phyloP scores from a whole-genome alignment of 495 filamentous ascomycete genomes.

The Xylaria grammica region DNA sequence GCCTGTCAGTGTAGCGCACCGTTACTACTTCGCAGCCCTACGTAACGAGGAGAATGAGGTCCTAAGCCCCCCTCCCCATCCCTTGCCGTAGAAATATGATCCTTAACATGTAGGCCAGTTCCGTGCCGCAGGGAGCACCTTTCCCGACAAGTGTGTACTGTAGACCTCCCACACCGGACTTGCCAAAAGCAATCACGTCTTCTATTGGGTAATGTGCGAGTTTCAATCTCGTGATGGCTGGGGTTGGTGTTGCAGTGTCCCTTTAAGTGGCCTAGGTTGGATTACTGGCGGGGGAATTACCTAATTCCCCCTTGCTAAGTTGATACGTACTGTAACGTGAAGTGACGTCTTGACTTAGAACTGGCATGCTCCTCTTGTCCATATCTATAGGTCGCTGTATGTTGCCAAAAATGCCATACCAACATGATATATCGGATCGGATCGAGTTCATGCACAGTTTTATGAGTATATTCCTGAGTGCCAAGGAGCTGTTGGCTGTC shows the following conservation, averaged over 20 bases:
- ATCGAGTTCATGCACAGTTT: neutral
- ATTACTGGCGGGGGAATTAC: neutral
- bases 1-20: neutral
- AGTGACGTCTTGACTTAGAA: no score
- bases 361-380: no score
- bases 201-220: slow-evolving; percentile 1
- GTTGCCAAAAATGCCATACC: neutral
- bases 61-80: neutral
- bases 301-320: neutral
- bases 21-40: slow-evolving; percentile 5
- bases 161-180: neutral
- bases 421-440: slow-evolving; percentile 15
- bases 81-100: neutral
- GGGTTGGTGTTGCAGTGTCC: neutral
- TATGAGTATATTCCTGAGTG: neutral
- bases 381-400: neutral
- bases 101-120: slow-evolving; percentile 14
- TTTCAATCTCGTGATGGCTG: slow-evolving; percentile 4
- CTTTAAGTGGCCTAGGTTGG: neutral
- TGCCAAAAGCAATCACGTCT: neutral
- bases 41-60: neutral
- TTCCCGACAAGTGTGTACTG: slow-evolving; percentile 9
- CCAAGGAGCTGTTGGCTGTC: no score
- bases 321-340: neutral
- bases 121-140: neutral